These are phyloP conservation scores for Juncus effusus DNA, from an alignment of 176 grass and related monocot genomes.

Conservation along the genomic window DNA sequence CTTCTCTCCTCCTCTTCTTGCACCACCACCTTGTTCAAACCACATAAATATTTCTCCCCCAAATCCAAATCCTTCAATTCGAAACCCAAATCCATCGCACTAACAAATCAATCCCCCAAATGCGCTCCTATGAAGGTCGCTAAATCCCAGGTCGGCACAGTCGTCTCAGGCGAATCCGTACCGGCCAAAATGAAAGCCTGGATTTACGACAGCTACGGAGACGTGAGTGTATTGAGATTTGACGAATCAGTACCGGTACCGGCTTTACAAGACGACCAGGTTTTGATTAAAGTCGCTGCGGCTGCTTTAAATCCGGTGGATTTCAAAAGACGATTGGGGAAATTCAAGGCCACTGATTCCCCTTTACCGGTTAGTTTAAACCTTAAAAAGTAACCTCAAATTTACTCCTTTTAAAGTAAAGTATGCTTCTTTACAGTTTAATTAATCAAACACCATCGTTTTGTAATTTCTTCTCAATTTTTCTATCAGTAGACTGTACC, in stretches of 20 bases:
- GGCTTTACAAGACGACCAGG: constrained; percentile 55
- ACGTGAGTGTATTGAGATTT: constrained; percentile 47
- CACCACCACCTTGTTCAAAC: constrained; percentile 20
- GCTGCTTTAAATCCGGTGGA: constrained; percentile 88
- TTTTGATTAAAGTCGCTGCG: constrained; percentile 65
- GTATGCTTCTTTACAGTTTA: no score
- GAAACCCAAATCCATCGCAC: constrained; percentile 4
- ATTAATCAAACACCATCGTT: no score
- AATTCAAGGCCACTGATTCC: constrained; percentile 88
- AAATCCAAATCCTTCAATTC: constrained; percentile 20
- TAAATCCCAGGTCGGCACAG: constrained; percentile 11
- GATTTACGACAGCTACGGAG: constrained; percentile 81
- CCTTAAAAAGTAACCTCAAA: no score
- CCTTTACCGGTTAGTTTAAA: constrained; percentile 52
- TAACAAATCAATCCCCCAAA: background rate
- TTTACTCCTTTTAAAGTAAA: no score
- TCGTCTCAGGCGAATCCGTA: constrained; percentile 26
- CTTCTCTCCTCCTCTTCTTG: constrained; percentile 30
- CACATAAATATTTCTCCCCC: constrained; percentile 23
- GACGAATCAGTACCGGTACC: constrained; percentile 54
- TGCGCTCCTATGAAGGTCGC: constrained; percentile 8
- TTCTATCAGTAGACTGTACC: constrained; percentile 62
- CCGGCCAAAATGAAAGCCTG: constrained; percentile 69
- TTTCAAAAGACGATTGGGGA: constrained; percentile 70
- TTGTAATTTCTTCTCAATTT: background rate